A percentile compares a stretch with the other conserved stretches of the same genome.
Evolutionary conservation across 2,329 filamentous ascomycete species (phyloP).

Genomic region (Aureobasidium sp.): DNA sequence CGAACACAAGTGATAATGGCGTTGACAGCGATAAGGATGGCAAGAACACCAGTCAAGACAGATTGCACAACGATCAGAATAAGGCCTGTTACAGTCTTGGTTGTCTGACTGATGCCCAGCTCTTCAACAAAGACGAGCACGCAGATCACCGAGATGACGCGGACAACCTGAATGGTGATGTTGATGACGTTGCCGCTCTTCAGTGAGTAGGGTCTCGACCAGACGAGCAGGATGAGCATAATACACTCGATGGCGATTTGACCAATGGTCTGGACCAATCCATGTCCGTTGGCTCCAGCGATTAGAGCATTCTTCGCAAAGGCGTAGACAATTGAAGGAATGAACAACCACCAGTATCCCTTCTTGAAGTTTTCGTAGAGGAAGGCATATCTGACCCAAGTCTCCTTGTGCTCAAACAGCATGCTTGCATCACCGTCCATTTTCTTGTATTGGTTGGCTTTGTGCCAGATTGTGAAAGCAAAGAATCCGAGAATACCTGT

Average conservation of each 20-base stretch:
- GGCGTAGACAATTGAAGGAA: slow-evolving; percentile 83
- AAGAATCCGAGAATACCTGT: slow-evolving; percentile 78
- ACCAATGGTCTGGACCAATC: slow-evolving; percentile 69
- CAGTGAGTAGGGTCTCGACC: slow-evolving; percentile 79
- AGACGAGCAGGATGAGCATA: slow-evolving; percentile 73
- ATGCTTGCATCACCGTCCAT: slow-evolving; percentile 63
- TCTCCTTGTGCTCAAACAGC: slow-evolving; percentile 81
- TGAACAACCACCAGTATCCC: slow-evolving; percentile 94
- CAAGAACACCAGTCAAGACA: slow-evolving; percentile 71
- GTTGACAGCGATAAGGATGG: slow-evolving; percentile 83
- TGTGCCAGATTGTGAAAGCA: slow-evolving; percentile 71
- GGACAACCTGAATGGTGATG: slow-evolving; percentile 81
- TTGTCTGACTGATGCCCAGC: slow-evolving; percentile 81
- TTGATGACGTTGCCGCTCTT: slow-evolving; percentile 90
- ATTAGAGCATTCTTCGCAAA: slow-evolving; percentile 83
- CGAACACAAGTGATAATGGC: slow-evolving; percentile 75
- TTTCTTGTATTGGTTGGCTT: slow-evolving; percentile 67
- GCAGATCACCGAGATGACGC: slow-evolving; percentile 80
- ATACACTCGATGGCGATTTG: slow-evolving; percentile 75
- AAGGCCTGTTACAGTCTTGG: slow-evolving; percentile 89
- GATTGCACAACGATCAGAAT: slow-evolving; percentile 89
- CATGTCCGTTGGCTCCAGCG: slow-evolving; percentile 77
- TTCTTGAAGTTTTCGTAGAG: slow-evolving; percentile 97
- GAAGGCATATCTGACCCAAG: slow-evolving; percentile 91
- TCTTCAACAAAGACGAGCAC: slow-evolving; percentile 92